Evolutionary conservation across 1,284 basidiomycete species (phyloP), one percentile per base, ranked within the genome.

Genomic region (Thelephora terrestris): DNA sequence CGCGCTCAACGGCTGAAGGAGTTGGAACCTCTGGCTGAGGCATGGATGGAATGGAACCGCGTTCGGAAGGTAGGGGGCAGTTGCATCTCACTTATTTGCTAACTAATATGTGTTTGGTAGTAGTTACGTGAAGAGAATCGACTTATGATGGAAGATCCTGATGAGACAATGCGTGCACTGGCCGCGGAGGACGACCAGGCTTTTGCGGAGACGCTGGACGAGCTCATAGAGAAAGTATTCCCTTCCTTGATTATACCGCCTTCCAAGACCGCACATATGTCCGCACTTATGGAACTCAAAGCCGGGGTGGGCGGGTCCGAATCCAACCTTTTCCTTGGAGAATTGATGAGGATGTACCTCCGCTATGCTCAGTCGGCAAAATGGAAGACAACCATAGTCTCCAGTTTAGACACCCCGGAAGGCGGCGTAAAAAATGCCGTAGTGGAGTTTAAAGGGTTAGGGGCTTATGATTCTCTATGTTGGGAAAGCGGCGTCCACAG

Each of bases 401-500:
- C 75, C 36, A 71, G 71, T 48, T 81, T 75, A 49, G 70, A 73
- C 40, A 68, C 70, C 9, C 76, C 82, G 24, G 65, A 65, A 4
- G 83, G 81, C 7, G 91, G 91, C 0, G 66, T 86, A 37, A 86
- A 85, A 57, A 92, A 97, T 56, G 89, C 85, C 5, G 83, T 91
- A 21, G 63, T 99, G 24, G 88, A 92, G 58, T 69, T 94, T 10
- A 83, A 83, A 55, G 91, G 89, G 0, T 66, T 75, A 1, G 81
- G 84, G 1, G 85, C 82, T 3, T 99, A 88, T 60, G 90, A 92
- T 48, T 67, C 71, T 1, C 62, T 99, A 50, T 72, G 82, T 39
- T 94, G 85, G 80, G 95, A 99, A 65, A 92, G 87, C 49, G 96
- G 95, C 4, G 92, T 99, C 0, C 95, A 99, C 68, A 76, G 95